Evolutionary conservation across 805 yeast species (phyloP).

Genomic region (Candida arabinofermentans): DNA sequence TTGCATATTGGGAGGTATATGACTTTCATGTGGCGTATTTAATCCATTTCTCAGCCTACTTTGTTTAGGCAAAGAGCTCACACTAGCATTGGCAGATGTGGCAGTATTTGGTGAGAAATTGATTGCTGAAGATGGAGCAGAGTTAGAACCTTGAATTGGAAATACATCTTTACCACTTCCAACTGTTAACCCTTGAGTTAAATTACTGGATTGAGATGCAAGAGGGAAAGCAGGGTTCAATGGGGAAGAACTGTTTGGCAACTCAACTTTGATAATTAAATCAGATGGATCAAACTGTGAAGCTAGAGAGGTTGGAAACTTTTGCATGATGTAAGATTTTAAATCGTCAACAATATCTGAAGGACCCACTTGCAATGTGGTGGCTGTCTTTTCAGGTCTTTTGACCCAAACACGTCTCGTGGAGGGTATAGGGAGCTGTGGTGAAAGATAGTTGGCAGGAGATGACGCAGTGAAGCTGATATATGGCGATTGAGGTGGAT

Average conservation of each 20-base stretch:
- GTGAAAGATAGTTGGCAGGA: conserved; percentile 9
- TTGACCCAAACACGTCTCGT: conserved; percentile 53
- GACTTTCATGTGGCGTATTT: neutral
- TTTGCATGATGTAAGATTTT: conserved; percentile 57
- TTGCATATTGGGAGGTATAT: neutral
- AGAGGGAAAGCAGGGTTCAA: neutral
- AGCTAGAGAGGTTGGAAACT: conserved; percentile 66
- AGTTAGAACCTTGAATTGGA: too few species aligned
- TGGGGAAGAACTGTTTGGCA: conserved; percentile 15
- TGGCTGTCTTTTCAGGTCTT: conserved; percentile 52
- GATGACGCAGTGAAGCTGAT: conserved; percentile 15
- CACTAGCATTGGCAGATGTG: neutral
- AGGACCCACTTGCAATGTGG: conserved; percentile 60
- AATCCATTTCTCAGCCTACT: neutral
- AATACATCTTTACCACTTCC: too few species aligned
- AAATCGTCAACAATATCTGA: conserved; percentile 78
- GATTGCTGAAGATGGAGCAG: neutral
- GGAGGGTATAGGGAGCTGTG: conserved; percentile 15
- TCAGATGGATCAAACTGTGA: conserved; percentile 67
- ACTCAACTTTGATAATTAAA: conserved; percentile 34
- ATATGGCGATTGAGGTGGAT: conserved; percentile 6
- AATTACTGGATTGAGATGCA: neutral
- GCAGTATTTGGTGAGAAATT: too few species aligned
- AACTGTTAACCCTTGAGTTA: too few species aligned
- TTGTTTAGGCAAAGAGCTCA: neutral